Base-by-base conservation (phyloP, 1,284 basidiomycete species). In the Irpex rosettiformis region DNA sequence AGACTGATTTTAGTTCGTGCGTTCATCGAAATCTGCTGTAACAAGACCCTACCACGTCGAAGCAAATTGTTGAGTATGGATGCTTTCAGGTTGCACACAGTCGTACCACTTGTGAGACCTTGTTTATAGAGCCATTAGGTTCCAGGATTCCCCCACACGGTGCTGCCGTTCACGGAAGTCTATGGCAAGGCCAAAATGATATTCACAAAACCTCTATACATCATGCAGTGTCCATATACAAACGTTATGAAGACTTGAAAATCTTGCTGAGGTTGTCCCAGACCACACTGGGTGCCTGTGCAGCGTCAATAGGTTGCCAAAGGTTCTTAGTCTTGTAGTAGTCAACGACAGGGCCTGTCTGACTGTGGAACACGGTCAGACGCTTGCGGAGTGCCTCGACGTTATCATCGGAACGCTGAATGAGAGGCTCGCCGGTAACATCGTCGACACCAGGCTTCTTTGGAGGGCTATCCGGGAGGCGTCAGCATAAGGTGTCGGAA, bases 401-500 rank as follows among this genome's bases (percentile, higher is more conserved):
- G 67, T 96, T 96, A 77, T 96, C 93, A 72, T 96, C 93, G 16
- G 93, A 93, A 63, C 90, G 89, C 73, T 94, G 94, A 67, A 96
- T 88, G 64, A 98, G 85, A 29, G 95, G 93, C 76, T 99, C 96
- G 64, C 97, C 97, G 3, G 96, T 94, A 42, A 91, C 77, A 75
- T 99, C 97, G 78, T 99, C 96, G 37, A 84, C 85, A 84, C 94
- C 93, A 51, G 88, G 69, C 76, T 97, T 97, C 83, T 98, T 98
- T 47, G 96, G 96, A 10, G 96, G 96, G 78, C 93, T 96, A 65
- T 54, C 28, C 58, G 58, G 61, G 54, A 58, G 60, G 56, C 49
- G 49, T 33, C 43, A 18, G 22, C 25, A 40, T 30, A 51, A 49
- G 22, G 42, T 37, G 18, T 54, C 48, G 48, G n/a, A 4, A 56